Evolutionary conservation across 2,329 filamentous ascomycete genomes (phyloP), one percentile per base, ranked within the genome.

Genomic region (Aquanectria penicillioides): DNA sequence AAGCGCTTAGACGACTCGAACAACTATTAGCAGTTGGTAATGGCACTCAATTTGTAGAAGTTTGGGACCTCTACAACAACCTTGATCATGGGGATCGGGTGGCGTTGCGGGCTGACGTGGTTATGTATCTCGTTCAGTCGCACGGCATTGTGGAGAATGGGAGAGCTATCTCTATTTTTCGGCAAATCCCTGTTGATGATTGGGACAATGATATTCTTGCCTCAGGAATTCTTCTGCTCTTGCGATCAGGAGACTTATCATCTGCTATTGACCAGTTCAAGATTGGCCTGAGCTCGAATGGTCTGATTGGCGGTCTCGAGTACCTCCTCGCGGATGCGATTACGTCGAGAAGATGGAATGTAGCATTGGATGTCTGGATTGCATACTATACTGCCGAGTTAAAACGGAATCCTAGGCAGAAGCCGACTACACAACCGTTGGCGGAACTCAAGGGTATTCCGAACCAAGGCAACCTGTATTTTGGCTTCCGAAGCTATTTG

Each of bases 161-260:
- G 66, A 78, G 81, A 53, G 75, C 82, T n/a, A 69, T 76, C 4
- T 74, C 79, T 3, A 58, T 85, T 2, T 82, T 85, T 47, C 71
- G 72, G 3, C 69, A 75, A 25, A 67, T 82, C 2, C 66, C 74
- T 1, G 29, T 63, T 2, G 62, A 73, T 0, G 55, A 70, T 6
- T 84, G 81, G 82, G 75, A 77, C 13, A 69, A 79, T 11, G 66
- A 73, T 3, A 55, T 76, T 4, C 74, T 84, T 4, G 66, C 75
- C 3, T 74, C 77, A 0, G 80, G 74, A 8, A 68, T 85, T 5
- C 68, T 74, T 9, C 75, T 81, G 3, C 74, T 79, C 25, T 62
- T 85, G 37, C 74, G 73, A 17, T 70, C 80, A 5, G 74, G 77
- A 12, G 75, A 82, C 25, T 50, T 70, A 5, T 13, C 67, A 3